Evolutionary conservation across 768 basidiomycete species (phyloP).

Genomic region (Pulveroboletus sp.): DNA sequence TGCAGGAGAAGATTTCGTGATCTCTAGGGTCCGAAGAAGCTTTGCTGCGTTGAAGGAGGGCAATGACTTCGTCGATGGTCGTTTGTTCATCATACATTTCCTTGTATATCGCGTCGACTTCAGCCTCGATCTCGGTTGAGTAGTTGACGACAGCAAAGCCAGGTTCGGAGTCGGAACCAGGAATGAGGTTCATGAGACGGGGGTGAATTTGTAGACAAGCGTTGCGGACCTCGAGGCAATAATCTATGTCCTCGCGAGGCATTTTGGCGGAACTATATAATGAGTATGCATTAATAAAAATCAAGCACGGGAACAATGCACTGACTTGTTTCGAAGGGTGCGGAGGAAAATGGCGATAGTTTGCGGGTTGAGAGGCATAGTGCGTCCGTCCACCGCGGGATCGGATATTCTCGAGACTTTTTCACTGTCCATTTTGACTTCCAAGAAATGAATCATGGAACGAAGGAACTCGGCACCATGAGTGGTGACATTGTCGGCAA

Average conservation of each 20-base stretch:
- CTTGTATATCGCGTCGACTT: conserved; percentile 94
- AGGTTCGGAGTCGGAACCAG: conserved; percentile 83
- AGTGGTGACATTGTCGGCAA: conserved; percentile 77
- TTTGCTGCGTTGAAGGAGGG: conserved; percentile 82
- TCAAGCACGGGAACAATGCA: conserved; percentile 8
- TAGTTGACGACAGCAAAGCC: conserved; percentile 89
- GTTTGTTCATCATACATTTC: conserved; percentile 97
- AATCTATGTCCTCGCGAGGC: conserved; percentile 73
- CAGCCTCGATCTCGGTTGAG: conserved; percentile 81
- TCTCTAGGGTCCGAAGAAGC: conserved; percentile 78
- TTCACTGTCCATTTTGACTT: conserved; percentile 91
- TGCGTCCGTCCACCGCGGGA: conserved; percentile 69
- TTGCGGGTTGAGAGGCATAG: conserved; percentile 82
- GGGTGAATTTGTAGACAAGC: conserved; percentile 93
- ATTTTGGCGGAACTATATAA: conserved; percentile 64
- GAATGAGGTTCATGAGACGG: conserved; percentile 89
- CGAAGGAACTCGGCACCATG: conserved; percentile 86
- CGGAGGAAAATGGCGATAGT: conserved; percentile 92
- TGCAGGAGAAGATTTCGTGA: conserved; percentile 98
- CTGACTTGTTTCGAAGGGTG: conserved; percentile 79
- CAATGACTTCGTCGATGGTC: conserved; percentile 90
- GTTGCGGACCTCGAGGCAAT: conserved; percentile 88
- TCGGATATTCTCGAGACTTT: conserved; percentile 73
- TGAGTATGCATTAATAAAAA: background rate
- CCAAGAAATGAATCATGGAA: conserved; percentile 83